A percentile compares a stretch with the other conserved stretches of the same genome.
phyloP scores from a whole-genome alignment of 129 eudicot species.

The Rutidosis leptorrhynchoides region DNA sequence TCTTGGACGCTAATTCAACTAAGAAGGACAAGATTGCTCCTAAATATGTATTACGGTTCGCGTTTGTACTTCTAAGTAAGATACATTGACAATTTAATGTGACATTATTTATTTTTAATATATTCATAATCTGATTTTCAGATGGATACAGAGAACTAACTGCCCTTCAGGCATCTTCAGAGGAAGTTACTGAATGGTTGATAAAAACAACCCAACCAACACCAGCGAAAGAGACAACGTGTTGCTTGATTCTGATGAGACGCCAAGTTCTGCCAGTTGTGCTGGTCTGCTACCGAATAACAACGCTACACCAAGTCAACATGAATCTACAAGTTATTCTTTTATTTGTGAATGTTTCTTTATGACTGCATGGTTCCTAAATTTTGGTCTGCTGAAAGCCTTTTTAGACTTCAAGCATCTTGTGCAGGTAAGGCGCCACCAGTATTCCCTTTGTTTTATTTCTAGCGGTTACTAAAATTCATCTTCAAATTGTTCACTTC shows the following conservation, averaged over 20 bases:
- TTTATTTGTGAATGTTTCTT: conserved; percentile 96
- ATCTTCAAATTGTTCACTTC: no score
- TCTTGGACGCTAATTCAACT: conserved; percentile 70
- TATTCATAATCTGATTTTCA: conserved; percentile 1
- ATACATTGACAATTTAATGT: conserved; percentile 8
- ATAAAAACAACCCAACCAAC: conserved; percentile 27
- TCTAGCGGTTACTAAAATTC: no score
- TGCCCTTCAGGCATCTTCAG: conserved; percentile 94
- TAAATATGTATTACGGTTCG: conserved; percentile 54
- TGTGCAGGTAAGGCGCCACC: conserved; percentile 59
- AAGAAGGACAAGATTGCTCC: conserved; percentile 91
- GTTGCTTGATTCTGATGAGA: conserved; percentile 58
- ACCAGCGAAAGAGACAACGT: conserved; percentile 51
- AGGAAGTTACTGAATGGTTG: conserved; percentile 77
- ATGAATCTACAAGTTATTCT: conserved; percentile 50
- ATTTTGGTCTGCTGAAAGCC: conserved; percentile 88
- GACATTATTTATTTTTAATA: conserved; percentile 3
- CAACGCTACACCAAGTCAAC: conserved; percentile 31
- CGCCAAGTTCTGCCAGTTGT: conserved; percentile 33
- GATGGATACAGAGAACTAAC: conserved; percentile 59
- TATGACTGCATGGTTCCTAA: no score
- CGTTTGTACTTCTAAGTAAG: conserved; percentile 86
- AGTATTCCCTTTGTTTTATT: not conserved
- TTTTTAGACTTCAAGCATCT: conserved; percentile 96
- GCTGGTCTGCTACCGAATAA: conserved; percentile 32